Conservation (phyloP, 345 rosid species). For the Hibiscus trionum region DNA sequence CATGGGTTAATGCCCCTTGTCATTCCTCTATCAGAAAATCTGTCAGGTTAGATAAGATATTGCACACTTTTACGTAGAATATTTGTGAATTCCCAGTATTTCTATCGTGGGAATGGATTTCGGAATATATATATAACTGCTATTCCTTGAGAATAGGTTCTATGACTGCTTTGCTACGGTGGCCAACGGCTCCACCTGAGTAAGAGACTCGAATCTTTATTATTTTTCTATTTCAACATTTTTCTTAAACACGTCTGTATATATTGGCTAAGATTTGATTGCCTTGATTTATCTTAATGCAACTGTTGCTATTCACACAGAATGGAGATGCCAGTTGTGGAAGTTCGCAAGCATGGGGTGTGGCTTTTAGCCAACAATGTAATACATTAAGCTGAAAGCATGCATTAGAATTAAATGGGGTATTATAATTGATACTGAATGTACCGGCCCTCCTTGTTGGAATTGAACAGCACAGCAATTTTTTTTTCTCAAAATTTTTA, state of each 20-base stretch:
- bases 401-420: slow-evolving; percentile 14
- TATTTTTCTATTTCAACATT: background rate
- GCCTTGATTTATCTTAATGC: slow-evolving; percentile 16
- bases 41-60: slow-evolving; percentile 39
- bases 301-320: slow-evolving; percentile 36
- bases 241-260: background rate
- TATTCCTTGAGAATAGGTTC: slow-evolving; percentile 37
- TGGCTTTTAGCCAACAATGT: slow-evolving; percentile 88
- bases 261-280: background rate
- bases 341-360: slow-evolving; percentile 73
- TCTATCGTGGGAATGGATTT: slow-evolving; percentile 5
- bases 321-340: slow-evolving; percentile 91
- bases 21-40: slow-evolving; percentile 61
- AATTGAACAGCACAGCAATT: slow-evolving; percentile 5
- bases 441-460: background rate
- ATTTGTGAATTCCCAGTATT: background rate
- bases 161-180: slow-evolving; percentile 68
- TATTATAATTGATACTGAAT: slow-evolving; percentile 10
- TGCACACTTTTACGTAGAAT: background rate
- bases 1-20: slow-evolving; percentile 68
- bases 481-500: background rate
- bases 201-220: slow-evolving; percentile 20
- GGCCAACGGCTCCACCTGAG: slow-evolving; percentile 96
- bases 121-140: background rate
- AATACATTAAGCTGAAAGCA: slow-evolving; percentile 27